phyloP scores from a whole-genome alignment of 2,329 filamentous ascomycete genomes.

The Cladorrhinum sp. region DNA sequence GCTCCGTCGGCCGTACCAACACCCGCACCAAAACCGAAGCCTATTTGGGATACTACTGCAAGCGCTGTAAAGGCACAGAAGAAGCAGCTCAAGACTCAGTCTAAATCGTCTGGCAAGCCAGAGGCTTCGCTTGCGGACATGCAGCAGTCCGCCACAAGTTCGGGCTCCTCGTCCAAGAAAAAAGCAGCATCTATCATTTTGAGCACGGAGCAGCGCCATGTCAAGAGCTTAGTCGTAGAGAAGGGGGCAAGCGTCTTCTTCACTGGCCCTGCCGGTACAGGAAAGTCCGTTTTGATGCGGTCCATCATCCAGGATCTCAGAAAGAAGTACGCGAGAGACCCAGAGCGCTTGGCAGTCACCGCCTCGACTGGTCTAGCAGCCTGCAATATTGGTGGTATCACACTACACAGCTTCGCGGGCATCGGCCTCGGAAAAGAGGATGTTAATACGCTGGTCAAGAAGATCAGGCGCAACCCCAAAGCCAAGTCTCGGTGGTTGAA shows the following conservation, averaged over 20 bases:
- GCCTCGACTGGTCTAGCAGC: constrained; percentile 94
- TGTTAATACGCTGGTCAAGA: constrained; percentile 75
- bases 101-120: constrained; percentile 46
- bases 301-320: constrained; percentile 82
- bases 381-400: constrained; percentile 94
- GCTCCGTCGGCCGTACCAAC: constrained; percentile 32
- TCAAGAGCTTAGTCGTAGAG: constrained; percentile 78
- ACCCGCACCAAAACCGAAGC: constrained; percentile 33
- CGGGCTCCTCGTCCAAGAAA: constrained; percentile 37
- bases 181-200: constrained; percentile 60
- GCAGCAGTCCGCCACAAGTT: constrained; percentile 40
- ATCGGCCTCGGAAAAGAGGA: constrained; percentile 94
- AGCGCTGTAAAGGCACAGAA: constrained; percentile 76
- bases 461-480: constrained; percentile 84
- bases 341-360: constrained; percentile 85
- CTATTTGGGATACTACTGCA: constrained; percentile 69
- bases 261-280: constrained; percentile 92
- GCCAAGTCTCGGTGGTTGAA: constrained; percentile 84
- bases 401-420: constrained; percentile 91
- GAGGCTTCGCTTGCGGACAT: constrained; percentile 45
- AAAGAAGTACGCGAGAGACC: constrained; percentile 70
- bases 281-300: constrained; percentile 93
- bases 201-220: constrained; percentile 81
- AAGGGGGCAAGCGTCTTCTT: constrained; percentile 90
- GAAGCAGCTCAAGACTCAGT: constrained; percentile 66